Evolutionary conservation across 495 filamentous ascomycete species (phyloP), one percentile per base, ranked within the genome.

Genomic region (Talaromyces borbonicus): DNA sequence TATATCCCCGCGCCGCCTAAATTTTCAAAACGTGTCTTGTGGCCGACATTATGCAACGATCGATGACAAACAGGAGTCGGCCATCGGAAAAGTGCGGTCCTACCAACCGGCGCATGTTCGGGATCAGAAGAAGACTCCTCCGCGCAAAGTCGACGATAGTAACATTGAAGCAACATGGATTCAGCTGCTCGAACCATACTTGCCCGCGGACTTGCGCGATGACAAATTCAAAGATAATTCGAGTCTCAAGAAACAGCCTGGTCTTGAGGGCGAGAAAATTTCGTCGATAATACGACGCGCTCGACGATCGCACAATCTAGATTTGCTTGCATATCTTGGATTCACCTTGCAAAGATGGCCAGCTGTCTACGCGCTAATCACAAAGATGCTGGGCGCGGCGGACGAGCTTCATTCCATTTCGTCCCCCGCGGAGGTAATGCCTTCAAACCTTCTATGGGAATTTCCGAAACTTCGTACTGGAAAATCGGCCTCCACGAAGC

Each of bases 151-250:
- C n/a, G n/a, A n/a, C n/a, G n/a, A n/a, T n/a, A n/a, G n/a, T n/a
- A n/a, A n/a, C n/a, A n/a, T n/a, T n/a, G n/a, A n/a, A n/a, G 57
- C 16, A 22, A 45, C 53, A 11, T 80, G 75, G 75, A 52, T 68
- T 14, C 54, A 57, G 4, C 50, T 61, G 12, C 44, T 80, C 23
- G 68, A 73, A 31, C 42, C 59, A 48, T 68, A 67, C 53, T 55
- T 77, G 23, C 65, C 62, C 40, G 49, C 53, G 6, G 46, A 63
- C 33, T 52, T 71, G 39, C 63, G 59, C 39, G 48, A 44, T 36
- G 2, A 44, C 46, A n/a, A 23, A 46, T 43, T 26, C 50, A 12
- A 26, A 57, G 12, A 29, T 19, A 19, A 30, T 14, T 31, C 20
- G 11, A 14, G 2, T 16, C 35, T 38, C 35, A 44, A 20, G 12